These are phyloP conservation scores for Cladophialophora exuberans DNA, from an alignment of 2,329 filamentous ascomycete genomes.

Conservation along the genomic window DNA sequence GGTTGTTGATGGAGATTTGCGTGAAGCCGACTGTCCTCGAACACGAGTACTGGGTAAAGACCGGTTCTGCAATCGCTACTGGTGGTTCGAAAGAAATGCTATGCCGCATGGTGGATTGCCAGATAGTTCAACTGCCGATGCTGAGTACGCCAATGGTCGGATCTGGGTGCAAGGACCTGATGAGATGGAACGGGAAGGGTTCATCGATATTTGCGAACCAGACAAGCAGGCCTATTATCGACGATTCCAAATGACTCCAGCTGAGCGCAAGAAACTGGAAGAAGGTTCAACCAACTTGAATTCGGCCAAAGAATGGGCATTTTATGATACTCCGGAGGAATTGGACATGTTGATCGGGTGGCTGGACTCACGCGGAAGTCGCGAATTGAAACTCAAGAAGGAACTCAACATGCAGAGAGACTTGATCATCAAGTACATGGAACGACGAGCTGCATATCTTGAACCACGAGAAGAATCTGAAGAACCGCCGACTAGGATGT, in stretches of 20 bases:
- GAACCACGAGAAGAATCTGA: conserved; percentile 50
- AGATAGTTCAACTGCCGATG: conserved; percentile 81
- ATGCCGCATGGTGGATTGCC: conserved; percentile 94
- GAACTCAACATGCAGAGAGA: conserved; percentile 78
- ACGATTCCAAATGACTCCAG: conserved; percentile 79
- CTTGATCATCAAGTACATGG: conserved; percentile 78
- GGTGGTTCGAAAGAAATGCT: conserved; percentile 98
- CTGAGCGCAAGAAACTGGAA: conserved; percentile 81
- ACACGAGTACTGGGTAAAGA: conserved; percentile 90
- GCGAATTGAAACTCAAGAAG: conserved; percentile 85
- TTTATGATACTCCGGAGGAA: conserved; percentile 77
- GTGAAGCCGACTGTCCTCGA: conserved; percentile 90
- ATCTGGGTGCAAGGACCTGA: conserved; percentile 97
- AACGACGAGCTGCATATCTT: conserved; percentile 75
- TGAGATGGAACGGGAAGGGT: conserved; percentile 81
- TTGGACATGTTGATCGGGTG: conserved; percentile 81
- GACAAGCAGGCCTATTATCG: conserved; percentile 74
- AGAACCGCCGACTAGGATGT: conserved; percentile 58
- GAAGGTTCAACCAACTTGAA: conserved; percentile 81
- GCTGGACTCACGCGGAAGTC: conserved; percentile 83
- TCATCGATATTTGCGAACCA: conserved; percentile 75
- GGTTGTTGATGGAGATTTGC: conserved; percentile 84
- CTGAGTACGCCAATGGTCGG: conserved; percentile 89
- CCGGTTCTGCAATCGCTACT: conserved; percentile 97
- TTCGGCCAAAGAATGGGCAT: conserved; percentile 84